Evolutionary conservation across 2,329 filamentous ascomycete genomes (phyloP).

Genomic region (Chaetoscypha palmicola): DNA sequence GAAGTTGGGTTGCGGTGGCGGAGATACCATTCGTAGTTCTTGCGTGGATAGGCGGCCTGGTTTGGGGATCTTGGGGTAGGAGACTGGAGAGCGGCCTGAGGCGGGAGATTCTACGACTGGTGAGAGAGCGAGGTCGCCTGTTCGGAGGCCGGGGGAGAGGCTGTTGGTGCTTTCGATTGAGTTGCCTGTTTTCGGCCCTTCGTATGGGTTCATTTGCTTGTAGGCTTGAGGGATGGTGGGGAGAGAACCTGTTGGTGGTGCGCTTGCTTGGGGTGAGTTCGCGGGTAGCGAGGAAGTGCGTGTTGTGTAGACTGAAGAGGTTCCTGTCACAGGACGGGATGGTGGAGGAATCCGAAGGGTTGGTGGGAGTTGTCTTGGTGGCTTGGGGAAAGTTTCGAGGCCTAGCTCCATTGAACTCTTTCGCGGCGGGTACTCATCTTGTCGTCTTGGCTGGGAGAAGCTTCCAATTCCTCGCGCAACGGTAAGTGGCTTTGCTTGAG

Average conservation of each 20-base stretch:
- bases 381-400: conserved; percentile 8
- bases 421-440: conserved; percentile 12
- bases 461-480: conserved; percentile 14
- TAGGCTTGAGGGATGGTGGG: conserved; percentile 10
- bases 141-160: conserved; percentile 10
- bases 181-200: conserved; percentile 12
- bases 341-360: conserved; percentile 10
- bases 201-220: conserved; percentile 22
- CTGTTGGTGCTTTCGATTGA: conserved; percentile 7
- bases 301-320: conserved; percentile 11
- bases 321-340: conserved; percentile 6
- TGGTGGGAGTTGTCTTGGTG: conserved; percentile 6
- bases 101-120: conserved; percentile 28
- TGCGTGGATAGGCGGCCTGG: conserved; percentile 15
- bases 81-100: conserved; percentile 24
- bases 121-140: conserved; percentile 18
- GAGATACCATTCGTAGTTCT: conserved; percentile 16
- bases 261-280: conserved; percentile 3
- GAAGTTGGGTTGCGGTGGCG: conserved; percentile 21
- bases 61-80: conserved; percentile 25
- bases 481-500: conserved; percentile 11
- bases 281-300: conserved; percentile 6
- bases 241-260: conserved; percentile 2
- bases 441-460: conserved; percentile 22
- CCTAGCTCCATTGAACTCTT: conserved; percentile 2